These are phyloP conservation scores for Solanum chiquidenum DNA, from an alignment of 257 asterid genomes.

Conservation along the genomic window DNA sequence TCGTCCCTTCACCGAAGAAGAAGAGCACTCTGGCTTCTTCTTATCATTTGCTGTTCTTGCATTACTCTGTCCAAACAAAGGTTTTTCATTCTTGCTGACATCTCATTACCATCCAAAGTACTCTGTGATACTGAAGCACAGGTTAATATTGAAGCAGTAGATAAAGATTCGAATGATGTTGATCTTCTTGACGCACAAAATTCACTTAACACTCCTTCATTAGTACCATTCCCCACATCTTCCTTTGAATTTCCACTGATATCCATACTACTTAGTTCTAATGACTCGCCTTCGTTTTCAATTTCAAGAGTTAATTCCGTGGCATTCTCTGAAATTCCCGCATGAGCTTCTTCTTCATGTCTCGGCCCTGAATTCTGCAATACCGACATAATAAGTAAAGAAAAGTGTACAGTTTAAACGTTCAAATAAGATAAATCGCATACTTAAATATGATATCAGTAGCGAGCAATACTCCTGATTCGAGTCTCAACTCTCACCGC, in stretches of 20 bases:
- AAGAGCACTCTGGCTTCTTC: not conserved
- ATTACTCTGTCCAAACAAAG: not conserved
- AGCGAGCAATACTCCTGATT: not conserved
- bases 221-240: not conserved
- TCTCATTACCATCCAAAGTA: not conserved
- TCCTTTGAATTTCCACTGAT: not conserved
- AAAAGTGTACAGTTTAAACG: not conserved
- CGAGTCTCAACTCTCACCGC: not conserved
- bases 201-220: constrained; percentile 14
- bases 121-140: not conserved
- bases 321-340: constrained; percentile 4
- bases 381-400: not conserved
- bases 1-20: not conserved
- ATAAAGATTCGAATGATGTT: not conserved
- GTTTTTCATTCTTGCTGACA: not conserved
- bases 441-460: not conserved
- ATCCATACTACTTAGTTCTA: not conserved
- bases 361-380: not conserved
- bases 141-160: not conserved
- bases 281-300: constrained; percentile 10
- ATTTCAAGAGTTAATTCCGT: constrained; percentile 4
- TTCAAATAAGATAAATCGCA: not conserved
- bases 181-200: constrained; percentile 38
- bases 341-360: not conserved
- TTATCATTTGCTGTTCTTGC: not conserved